phyloP scores from a whole-genome alignment of 495 filamentous ascomycete species.

The Entonaema liquescens region DNA sequence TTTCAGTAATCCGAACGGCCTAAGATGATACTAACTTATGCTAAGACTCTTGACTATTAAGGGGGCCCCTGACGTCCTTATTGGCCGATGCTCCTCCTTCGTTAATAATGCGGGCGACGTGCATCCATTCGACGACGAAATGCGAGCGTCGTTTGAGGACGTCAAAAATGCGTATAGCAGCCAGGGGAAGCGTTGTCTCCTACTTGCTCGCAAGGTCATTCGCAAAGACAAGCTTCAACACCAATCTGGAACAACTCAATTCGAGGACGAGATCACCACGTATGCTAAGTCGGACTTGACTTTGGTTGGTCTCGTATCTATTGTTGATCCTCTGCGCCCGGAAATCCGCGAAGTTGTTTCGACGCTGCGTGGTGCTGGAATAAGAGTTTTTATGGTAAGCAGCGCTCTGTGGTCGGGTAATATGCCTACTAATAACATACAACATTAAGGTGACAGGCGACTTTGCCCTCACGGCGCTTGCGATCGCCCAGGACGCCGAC shows the following conservation, averaged over 20 bases:
- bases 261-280: conserved; percentile 61
- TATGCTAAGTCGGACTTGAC: conserved; percentile 61
- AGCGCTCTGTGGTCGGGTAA: background rate
- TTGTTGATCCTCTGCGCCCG: conserved; percentile 71
- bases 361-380: conserved; percentile 67
- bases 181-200: conserved; percentile 70
- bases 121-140: conserved; percentile 50
- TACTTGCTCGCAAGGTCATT: conserved; percentile 68
- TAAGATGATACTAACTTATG: background rate
- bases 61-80: conserved; percentile 70
- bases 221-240: conserved; percentile 46
- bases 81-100: conserved; percentile 62
- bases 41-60: conserved; percentile 66
- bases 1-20: background rate
- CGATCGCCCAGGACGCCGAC: conserved; percentile 72
- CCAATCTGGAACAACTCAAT: conserved; percentile 53
- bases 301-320: conserved; percentile 69
- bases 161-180: conserved; percentile 69
- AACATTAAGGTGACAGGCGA: conserved; percentile 69
- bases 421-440: conserved; percentile 8
- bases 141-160: conserved; percentile 54
- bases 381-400: conserved; percentile 68
- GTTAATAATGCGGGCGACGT: conserved; percentile 58
- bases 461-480: conserved; percentile 72
- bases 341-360: conserved; percentile 70